Conservation (phyloP, 2,329 filamentous ascomycete species). For the Calonectria hongkongensis region DNA sequence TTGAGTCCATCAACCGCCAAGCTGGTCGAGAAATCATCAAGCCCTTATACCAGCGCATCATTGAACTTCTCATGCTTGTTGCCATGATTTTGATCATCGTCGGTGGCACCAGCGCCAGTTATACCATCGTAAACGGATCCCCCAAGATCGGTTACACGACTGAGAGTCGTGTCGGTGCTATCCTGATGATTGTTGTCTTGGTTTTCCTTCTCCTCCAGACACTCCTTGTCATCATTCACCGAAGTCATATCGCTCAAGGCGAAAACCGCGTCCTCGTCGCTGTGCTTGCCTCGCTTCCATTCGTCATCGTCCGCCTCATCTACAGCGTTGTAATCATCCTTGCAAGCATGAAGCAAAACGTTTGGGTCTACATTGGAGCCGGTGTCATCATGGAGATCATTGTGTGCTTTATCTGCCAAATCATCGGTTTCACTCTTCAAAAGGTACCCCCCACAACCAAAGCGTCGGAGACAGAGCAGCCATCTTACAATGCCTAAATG, state of each 20-base stretch:
- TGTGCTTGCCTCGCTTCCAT: conserved; percentile 59
- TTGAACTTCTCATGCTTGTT: conserved; percentile 65
- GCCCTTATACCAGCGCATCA: conserved; percentile 57
- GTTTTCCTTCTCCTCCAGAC: conserved; percentile 64
- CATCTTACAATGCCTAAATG: conserved; percentile 31
- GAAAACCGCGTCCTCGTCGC: conserved; percentile 73
- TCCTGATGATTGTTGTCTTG: conserved; percentile 60
- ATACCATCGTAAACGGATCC: conserved; percentile 46
- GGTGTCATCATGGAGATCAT: conserved; percentile 60
- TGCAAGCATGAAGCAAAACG: conserved; percentile 50
- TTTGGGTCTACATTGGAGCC: conserved; percentile 58
- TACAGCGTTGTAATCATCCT: conserved; percentile 58
- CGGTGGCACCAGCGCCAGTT: conserved; percentile 56
- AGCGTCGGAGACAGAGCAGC: conserved; percentile 31
- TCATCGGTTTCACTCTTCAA: conserved; percentile 56
- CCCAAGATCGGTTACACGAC: conserved; percentile 54
- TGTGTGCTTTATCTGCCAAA: conserved; percentile 56
- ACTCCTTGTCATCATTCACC: conserved; percentile 63
- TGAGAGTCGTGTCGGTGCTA: conserved; percentile 54
- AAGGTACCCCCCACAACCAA: conserved; percentile 45
- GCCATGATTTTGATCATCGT: conserved; percentile 60
- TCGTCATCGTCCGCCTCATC: conserved; percentile 57
- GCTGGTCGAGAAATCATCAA: conserved; percentile 54
- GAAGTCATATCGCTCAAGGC: conserved; percentile 65
- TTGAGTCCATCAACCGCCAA: conserved; percentile 69